Evolutionary conservation across 306 rosid species (phyloP), one percentile per base, ranked within the genome.

Genomic region (Vigna hirtella): DNA sequence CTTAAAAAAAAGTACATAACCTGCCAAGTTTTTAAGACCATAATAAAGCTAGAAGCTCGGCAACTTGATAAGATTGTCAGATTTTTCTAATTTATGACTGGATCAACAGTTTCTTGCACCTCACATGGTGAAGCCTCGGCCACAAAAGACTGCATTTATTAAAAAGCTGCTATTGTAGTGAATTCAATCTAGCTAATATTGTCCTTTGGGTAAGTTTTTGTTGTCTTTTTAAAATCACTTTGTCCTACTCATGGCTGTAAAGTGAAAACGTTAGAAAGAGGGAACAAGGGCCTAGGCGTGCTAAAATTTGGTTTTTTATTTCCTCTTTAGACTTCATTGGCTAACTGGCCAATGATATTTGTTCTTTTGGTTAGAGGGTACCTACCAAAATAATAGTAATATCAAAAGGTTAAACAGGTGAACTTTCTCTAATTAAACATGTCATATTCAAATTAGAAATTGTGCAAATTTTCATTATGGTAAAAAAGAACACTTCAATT

Each of bases 151-250:
- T 7, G 74, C 75, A 77, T 64, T 70, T 42, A 64, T 65, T 69
- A 53, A 16, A 74, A 72, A 67, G 26, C 70, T 64, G 51, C 66
- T 15, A 51, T 7, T 10, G 48, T 0, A 62, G 55, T 79, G n/a
- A 52, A 71, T 71, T 43, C 24, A 40, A 72, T 45, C 49, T 66
- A 16, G 12, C 64, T 30, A 62, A 14, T 26, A 9, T 45, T 77
- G 79, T 77, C 82, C 82, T 65, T 55, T 56, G 59, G 76, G 66
- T 66, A 77, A 73, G 59, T 48, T 63, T 66, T 30, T 0, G 3
- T 26, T 2, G 55, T 52, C 47, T 70, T 76, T 77, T 43, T 18
- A 5, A 66, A 76, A 63, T 62, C 82, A 77, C 15, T 30, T 63
- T 82, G 81, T 82, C 78, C 53, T 61, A 10, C 36, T 47, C 30